A percentile compares a stretch with the other conserved stretches of the same genome.
Conservation (phyloP, 805 yeast species). For the Ogataea paraovalis region DNA sequence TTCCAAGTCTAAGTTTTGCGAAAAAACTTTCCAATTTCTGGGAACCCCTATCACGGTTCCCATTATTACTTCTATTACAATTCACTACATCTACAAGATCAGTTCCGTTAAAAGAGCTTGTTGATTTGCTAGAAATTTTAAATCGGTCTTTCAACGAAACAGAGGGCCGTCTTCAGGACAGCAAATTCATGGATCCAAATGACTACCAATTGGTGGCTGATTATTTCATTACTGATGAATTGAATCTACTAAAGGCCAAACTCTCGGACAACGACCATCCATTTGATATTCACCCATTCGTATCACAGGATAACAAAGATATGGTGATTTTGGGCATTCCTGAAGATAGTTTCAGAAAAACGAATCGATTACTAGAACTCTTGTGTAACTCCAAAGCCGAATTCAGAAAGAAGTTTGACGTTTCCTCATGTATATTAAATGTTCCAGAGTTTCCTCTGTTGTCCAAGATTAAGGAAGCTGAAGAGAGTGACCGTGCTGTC, state of each 20-base stretch:
- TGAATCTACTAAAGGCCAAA: conserved; percentile 4
- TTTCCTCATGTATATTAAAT: conserved; percentile 20
- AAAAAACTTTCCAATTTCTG: conserved; percentile 4
- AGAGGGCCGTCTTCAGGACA: neutral
- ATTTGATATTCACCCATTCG: conserved; percentile 1
- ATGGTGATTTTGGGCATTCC: conserved; percentile 15
- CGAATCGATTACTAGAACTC: conserved; percentile 9
- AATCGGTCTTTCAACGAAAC: conserved; percentile 13
- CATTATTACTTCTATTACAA: conserved; percentile 17
- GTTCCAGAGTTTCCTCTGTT: conserved; percentile 23
- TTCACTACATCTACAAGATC: conserved; percentile 9
- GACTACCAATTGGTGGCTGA: conserved; percentile 17
- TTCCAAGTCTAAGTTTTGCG: neutral
- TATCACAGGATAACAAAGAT: neutral
- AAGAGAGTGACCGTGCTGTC: conserved; percentile 2
- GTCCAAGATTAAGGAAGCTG: conserved; percentile 7
- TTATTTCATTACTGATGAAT: conserved; percentile 12
- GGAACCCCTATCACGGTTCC: conserved; percentile 15
- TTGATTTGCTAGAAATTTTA: conserved; percentile 16
- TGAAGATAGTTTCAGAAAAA: conserved; percentile 10
- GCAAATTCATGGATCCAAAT: conserved; percentile 18
- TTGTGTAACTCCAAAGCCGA: conserved; percentile 3
- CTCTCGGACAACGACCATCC: conserved; percentile 1
- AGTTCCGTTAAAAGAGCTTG: conserved; percentile 14
- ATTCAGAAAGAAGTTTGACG: conserved; percentile 6